Percentiles rank a stretch among this genome's conserved stretches.
Evolutionary conservation across 768 basidiomycete genomes (phyloP).

Genomic region (Bullera alba): DNA sequence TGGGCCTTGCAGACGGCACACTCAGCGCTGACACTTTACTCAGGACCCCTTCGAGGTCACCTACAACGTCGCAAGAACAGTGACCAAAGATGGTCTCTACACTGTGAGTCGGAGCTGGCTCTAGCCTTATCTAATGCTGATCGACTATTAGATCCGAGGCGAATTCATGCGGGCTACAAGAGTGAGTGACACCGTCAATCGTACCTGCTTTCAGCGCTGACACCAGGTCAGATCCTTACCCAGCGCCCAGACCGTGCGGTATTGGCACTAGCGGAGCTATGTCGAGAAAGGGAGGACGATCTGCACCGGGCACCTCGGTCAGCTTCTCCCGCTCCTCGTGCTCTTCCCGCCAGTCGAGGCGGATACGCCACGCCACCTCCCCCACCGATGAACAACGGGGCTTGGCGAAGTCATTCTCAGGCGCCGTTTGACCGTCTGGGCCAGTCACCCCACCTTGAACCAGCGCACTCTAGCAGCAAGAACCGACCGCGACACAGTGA

Average conservation of each 20-base stretch:
- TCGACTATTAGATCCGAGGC: conserved; percentile 69
- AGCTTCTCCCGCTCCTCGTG: conserved; percentile 39
- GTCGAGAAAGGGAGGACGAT: conserved; percentile 69
- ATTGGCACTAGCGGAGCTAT: conserved; percentile 76
- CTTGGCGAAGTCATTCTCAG: conserved; percentile 31
- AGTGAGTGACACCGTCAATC: conserved; percentile 21
- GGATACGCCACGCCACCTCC: conserved; percentile 19
- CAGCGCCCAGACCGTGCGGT: conserved; percentile 73
- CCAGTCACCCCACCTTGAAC: conserved; percentile 15
- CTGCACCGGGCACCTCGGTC: conserved; percentile 46
- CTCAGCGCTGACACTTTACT: not conserved
- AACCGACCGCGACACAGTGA: conserved; percentile 27
- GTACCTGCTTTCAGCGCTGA: conserved; percentile 1
- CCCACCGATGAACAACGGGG: conserved; percentile 24
- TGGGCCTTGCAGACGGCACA: not conserved
- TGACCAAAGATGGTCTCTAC: conserved; percentile 91
- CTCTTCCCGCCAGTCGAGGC: conserved; percentile 27
- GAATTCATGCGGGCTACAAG: conserved; percentile 91
- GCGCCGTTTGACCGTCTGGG: conserved; percentile 39
- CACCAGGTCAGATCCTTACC: conserved; percentile 60
- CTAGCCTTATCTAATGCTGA: not conserved
- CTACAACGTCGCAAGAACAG: conserved; percentile 93
- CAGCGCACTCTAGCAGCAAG: conserved; percentile 8
- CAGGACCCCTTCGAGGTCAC: conserved; percentile 96
- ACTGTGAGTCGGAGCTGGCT: conserved; percentile 59